Percentiles rank a stretch among this genome's conserved stretches.
These are phyloP conservation scores for Podospora tetraspora DNA, from an alignment of 495 filamentous ascomycete genomes.

Conservation along the genomic window DNA sequence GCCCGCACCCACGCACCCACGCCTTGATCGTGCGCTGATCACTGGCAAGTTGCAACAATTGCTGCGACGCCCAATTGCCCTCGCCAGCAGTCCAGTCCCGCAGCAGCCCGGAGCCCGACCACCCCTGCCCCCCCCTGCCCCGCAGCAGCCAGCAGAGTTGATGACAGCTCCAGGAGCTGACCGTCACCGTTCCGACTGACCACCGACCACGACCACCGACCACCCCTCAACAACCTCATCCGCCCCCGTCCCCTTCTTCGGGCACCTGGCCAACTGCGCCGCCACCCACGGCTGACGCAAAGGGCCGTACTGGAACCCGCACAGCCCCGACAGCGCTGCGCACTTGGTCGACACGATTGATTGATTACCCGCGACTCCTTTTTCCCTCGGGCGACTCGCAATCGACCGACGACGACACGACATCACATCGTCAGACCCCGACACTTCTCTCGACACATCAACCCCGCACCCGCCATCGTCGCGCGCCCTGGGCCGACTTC, in stretches of 20 bases:
- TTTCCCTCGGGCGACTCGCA: not conserved
- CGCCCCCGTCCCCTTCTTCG: not conserved
- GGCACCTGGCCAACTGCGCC: not conserved
- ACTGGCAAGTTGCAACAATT: not conserved
- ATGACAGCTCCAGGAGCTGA: constrained; percentile 1
- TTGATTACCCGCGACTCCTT: not conserved
- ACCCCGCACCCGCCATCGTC: constrained; percentile 2
- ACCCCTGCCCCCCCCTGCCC: not conserved
- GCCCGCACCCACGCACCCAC: not conserved
- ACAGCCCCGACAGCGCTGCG: not conserved
- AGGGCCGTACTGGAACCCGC: constrained; percentile 1
- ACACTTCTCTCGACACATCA: not conserved
- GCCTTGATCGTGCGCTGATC: not conserved
- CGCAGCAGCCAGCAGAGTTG: not conserved
- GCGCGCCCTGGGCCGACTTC: constrained; percentile 7
- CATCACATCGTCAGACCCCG: not conserved
- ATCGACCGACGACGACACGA: not conserved
- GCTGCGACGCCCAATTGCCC: not conserved
- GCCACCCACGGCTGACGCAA: not conserved
- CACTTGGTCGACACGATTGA: constrained; percentile 1
- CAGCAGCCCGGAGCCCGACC: not conserved
- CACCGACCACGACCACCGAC: not conserved
- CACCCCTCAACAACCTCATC: constrained; percentile 3
- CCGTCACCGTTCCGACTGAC: not conserved
- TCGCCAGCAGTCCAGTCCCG: not conserved